Evolutionary conservation across 805 yeast genomes (phyloP), one percentile per base, ranked within the genome.

Genomic region (Candida stauntonica): DNA sequence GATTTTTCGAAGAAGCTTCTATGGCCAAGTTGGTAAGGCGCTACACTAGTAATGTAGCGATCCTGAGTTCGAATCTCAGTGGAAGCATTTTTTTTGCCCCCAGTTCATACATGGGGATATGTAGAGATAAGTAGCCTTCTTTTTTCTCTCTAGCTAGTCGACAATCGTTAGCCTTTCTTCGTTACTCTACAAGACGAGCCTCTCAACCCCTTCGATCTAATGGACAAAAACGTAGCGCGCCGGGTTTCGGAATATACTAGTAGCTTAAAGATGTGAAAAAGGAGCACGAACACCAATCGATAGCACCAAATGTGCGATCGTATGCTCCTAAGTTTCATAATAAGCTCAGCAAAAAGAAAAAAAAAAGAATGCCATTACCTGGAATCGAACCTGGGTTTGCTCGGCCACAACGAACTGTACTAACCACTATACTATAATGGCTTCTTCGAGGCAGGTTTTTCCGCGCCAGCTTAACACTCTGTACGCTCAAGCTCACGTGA

Each of bases 31-130:
- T 76, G 85, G 84, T 78, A 77, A 80, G 81, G 85, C 85, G 84
- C 76, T 71, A 79, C 83, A 78, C 84, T 78, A 77, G 83, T 79
- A 79, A 77, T 78, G 85, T 78, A 71, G 77, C 78, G 83, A 79
- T 78, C 84, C 77, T 78, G 80, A 75, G 81, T 75, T 75, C 81
- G 74, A 75, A 66, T 75, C 81, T 75, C 79, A 77, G 74, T 75
- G 73, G 76, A 68, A 77, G 79, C 79, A 72, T 17, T 42, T 47
- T 50, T 54, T 54, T 50, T 52, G 24, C 24, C 7, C 7, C 11
- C 24, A 21, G 24, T 21, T 21, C 24, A 21, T 21, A 21, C 7
- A 8, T 21, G 24, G 24, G 24, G 9, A 21, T 21, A n/a, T n/a
- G n/a, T n/a, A n/a, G n/a, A n/a, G n/a, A n/a, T n/a, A n/a, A n/a